Percentiles rank a stretch among this genome's conserved stretches.
Conservation (phyloP, 140 eudicot genomes). For the Artemisia princeps region DNA sequence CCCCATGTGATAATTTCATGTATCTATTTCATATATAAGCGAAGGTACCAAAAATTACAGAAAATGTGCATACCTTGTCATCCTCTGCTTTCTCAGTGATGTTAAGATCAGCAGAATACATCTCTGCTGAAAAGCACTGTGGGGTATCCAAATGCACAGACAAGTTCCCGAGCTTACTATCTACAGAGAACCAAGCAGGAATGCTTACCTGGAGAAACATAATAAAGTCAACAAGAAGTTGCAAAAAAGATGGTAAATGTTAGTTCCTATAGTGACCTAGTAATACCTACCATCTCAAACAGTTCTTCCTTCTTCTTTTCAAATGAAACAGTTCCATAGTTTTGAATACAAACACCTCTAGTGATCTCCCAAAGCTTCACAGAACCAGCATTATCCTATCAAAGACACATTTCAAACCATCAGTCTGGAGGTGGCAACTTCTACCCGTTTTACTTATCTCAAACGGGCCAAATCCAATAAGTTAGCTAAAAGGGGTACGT, state of each 20-base stretch:
- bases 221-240: constrained; percentile 16
- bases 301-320: constrained; percentile 84
- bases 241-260: constrained; percentile 2
- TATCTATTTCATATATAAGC: no score
- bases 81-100: constrained; percentile 82
- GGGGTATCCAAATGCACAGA: constrained; percentile 90
- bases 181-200: constrained; percentile 92
- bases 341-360: constrained; percentile 65
- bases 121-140: constrained; percentile 93
- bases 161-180: constrained; percentile 87
- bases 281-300: constrained; percentile 73
- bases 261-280: constrained; percentile 1
- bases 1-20: no score
- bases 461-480: no score
- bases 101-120: constrained; percentile 85
- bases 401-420: constrained; percentile 10
- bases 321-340: constrained; percentile 83
- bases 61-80: constrained; percentile 65
- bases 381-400: constrained; percentile 79
- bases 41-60: constrained; percentile 15
- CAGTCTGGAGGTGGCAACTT: not conserved
- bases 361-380: constrained; percentile 98
- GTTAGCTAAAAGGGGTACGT: no score
- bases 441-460: no score
- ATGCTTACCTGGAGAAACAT: constrained; percentile 68